Evolutionary conservation across 2,329 filamentous ascomycete species (phyloP).

Genomic region (Sclerotinia minor): DNA sequence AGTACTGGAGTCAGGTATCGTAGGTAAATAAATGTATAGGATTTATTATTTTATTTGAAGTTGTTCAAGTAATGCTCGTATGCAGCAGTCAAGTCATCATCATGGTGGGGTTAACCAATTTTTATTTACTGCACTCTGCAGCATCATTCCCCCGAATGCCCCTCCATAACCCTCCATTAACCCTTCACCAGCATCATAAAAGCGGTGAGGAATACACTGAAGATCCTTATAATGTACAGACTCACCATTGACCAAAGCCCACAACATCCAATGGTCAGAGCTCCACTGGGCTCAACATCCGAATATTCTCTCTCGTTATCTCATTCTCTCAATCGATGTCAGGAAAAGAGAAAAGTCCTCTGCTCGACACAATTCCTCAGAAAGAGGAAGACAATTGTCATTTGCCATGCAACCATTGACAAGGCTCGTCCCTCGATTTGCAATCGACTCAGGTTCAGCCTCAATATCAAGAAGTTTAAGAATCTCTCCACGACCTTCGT

Average conservation of each 20-base stretch:
- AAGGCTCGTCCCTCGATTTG: constrained; percentile 38
- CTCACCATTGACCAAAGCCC: background rate
- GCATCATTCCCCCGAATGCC: background rate
- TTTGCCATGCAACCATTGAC: constrained; percentile 40
- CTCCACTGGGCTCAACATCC: constrained; percentile 6
- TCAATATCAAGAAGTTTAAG: constrained; percentile 31
- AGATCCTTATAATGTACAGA: background rate
- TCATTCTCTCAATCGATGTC: background rate
- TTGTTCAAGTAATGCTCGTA: background rate
- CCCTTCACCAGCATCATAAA: background rate
- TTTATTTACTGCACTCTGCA: background rate
- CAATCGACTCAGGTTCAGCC: constrained; percentile 35
- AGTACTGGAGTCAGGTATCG: background rate
- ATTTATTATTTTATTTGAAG: background rate
- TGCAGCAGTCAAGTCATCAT: background rate
- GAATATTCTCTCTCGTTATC: constrained; percentile 8
- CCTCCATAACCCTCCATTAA: background rate
- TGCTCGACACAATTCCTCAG: constrained; percentile 16
- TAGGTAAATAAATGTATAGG: background rate
- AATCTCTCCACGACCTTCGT: constrained; percentile 31
- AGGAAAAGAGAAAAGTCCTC: background rate
- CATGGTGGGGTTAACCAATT: constrained; percentile 8
- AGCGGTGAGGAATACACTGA: background rate
- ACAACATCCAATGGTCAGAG: constrained; percentile 11
- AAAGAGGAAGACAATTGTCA: constrained; percentile 15